Percentiles rank a stretch among this genome's conserved stretches.
phyloP scores from a whole-genome alignment of 2,329 filamentous ascomycete species.

The Cladosporium velox region DNA sequence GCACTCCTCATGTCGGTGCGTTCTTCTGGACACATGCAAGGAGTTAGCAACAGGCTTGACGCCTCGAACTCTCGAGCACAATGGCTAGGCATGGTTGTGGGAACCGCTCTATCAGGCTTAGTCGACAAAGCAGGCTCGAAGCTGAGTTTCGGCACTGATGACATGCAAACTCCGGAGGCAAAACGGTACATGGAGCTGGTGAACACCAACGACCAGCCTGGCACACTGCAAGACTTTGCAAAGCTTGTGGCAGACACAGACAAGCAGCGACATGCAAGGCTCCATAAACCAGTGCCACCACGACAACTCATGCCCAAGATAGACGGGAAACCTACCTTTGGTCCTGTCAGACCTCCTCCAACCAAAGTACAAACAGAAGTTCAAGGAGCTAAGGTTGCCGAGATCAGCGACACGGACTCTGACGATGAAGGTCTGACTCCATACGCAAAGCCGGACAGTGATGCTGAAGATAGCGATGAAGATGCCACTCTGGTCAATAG shows the following conservation, averaged over 20 bases:
- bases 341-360: slow-evolving; percentile 35
- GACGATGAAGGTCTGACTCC: slow-evolving; percentile 65
- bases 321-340: slow-evolving; percentile 36
- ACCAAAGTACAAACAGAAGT: slow-evolving; percentile 32
- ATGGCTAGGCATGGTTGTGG: slow-evolving; percentile 86
- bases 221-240: slow-evolving; percentile 56
- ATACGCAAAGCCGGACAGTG: slow-evolving; percentile 84
- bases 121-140: slow-evolving; percentile 67
- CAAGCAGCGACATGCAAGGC: neutral
- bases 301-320: slow-evolving; percentile 26
- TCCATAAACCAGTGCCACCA: neutral
- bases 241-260: slow-evolving; percentile 25
- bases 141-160: slow-evolving; percentile 82
- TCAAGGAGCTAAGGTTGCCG: slow-evolving; percentile 37
- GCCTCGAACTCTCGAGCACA: slow-evolving; percentile 73
- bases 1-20: slow-evolving; percentile 69
- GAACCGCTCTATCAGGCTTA: slow-evolving; percentile 68
- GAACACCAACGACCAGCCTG: slow-evolving; percentile 62
- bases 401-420: slow-evolving; percentile 33
- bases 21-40: slow-evolving; percentile 71
- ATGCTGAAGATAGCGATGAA: slow-evolving; percentile 88
- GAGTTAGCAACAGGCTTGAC: slow-evolving; percentile 81
- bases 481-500: slow-evolving; percentile 84
- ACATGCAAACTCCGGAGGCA: slow-evolving; percentile 71
- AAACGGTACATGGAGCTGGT: slow-evolving; percentile 72